These are phyloP conservation scores for Straminergon stramineum DNA, from an alignment of 225 moss, liverwort and hornwort species.

Conservation along the genomic window DNA sequence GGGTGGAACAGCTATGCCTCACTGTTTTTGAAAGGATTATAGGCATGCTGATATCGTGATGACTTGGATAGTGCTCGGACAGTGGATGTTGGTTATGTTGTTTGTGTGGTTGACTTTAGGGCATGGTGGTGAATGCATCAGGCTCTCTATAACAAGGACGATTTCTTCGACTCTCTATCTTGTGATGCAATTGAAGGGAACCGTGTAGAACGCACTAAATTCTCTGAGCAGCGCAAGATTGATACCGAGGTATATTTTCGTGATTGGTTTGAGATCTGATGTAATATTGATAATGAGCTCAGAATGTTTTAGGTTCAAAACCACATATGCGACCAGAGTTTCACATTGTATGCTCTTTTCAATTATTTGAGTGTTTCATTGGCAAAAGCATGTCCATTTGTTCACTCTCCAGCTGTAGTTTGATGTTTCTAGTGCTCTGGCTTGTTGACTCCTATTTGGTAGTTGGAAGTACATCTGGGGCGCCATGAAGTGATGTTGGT, in stretches of 20 bases:
- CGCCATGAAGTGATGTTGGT: not conserved
- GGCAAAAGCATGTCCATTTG: not conserved
- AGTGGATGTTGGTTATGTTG: not conserved
- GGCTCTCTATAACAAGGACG: conserved; percentile 83
- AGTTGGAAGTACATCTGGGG: not conserved
- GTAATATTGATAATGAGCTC: not conserved
- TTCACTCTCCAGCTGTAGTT: not conserved
- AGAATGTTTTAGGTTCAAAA: not conserved
- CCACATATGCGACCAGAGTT: not conserved
- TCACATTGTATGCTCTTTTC: not conserved
- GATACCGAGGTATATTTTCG: conserved; percentile 75
- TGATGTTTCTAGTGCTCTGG: not conserved
- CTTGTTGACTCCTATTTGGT: not conserved
- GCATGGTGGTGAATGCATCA: conserved; percentile 10
- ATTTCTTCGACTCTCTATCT: conserved; percentile 92
- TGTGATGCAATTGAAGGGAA: conserved; percentile 90
- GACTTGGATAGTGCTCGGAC: not conserved
- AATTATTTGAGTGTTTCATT: not conserved
- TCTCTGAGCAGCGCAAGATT: conserved; percentile 95
- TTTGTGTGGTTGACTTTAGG: not conserved
- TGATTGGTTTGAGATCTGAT: not conserved
- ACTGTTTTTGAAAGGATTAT: not conserved
- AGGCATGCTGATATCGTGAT: not conserved
- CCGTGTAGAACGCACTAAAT: conserved; percentile 80
- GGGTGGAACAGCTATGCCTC: not conserved